Percentiles rank a stretch among this genome's conserved stretches.
Conservation (phyloP, 2,329 filamentous ascomycete species). For the Colletotrichum kahawae region DNA sequence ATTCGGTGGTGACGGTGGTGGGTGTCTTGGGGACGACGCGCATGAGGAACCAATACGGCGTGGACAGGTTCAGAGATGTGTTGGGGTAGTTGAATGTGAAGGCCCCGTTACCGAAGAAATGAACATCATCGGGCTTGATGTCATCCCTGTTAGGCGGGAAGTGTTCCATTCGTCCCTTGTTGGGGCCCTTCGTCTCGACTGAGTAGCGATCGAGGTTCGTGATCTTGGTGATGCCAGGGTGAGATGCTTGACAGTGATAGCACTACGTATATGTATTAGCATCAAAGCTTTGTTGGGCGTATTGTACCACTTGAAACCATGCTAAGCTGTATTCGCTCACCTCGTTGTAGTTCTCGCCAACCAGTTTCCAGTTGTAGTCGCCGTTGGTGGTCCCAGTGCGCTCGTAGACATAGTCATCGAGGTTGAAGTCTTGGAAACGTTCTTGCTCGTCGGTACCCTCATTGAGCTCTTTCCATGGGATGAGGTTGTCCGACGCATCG, state of each 20-base stretch:
- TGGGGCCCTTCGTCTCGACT: slow-evolving; percentile 34
- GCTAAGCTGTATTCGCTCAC: slow-evolving; percentile 18
- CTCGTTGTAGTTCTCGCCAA: slow-evolving; percentile 54
- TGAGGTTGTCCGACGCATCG: slow-evolving; percentile 36
- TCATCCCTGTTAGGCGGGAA: slow-evolving; percentile 38
- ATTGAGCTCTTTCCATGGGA: slow-evolving; percentile 48
- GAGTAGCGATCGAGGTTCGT: slow-evolving; percentile 5
- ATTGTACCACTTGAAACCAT: neutral
- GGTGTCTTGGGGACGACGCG: slow-evolving; percentile 50
- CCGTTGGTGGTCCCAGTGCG: slow-evolving; percentile 35
- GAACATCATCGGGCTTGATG: slow-evolving; percentile 36
- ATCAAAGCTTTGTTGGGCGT: neutral
- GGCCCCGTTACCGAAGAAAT: neutral
- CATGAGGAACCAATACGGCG: slow-evolving; percentile 32
- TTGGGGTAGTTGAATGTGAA: slow-evolving; percentile 46
- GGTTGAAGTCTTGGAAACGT: slow-evolving; percentile 25
- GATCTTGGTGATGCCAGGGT: neutral
- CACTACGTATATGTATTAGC: neutral
- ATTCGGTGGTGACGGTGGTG: slow-evolving; percentile 47
- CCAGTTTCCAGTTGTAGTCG: slow-evolving; percentile 42
- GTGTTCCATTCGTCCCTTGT: slow-evolving; percentile 38
- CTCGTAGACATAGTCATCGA: slow-evolving; percentile 30
- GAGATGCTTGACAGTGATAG: neutral
- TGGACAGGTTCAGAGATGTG: slow-evolving; percentile 42
- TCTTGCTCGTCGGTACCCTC: slow-evolving; percentile 25